Evolutionary conservation across 2,329 filamentous ascomycete species (phyloP).

Genomic region (Fusarium sp.): DNA sequence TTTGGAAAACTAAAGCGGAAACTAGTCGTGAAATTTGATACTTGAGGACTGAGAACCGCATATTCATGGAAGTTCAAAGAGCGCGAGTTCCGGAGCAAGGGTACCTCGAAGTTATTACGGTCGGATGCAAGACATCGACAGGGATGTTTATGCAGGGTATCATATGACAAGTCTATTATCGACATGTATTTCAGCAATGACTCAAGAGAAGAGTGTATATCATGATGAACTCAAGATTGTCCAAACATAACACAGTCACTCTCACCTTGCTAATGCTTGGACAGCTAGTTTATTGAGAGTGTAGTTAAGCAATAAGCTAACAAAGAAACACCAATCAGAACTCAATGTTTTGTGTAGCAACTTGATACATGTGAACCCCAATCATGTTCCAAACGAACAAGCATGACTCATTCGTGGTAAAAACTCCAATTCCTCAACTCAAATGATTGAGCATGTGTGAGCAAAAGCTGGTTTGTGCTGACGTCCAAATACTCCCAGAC

Average conservation of each 20-base stretch:
- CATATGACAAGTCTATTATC: background rate
- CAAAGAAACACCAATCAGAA: background rate
- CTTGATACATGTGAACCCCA: background rate
- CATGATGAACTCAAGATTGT: background rate
- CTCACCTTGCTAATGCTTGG: fast-evolving
- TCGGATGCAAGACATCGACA: background rate
- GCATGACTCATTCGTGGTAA: background rate
- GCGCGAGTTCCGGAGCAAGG: background rate
- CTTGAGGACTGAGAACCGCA: background rate
- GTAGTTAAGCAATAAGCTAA: background rate
- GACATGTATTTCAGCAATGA: background rate
- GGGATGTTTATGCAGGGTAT: background rate
- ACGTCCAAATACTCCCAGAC: background rate
- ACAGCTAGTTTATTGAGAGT: background rate
- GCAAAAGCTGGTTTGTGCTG: background rate
- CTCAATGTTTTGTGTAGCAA: background rate
- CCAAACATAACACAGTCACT: background rate
- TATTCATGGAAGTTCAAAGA: background rate
- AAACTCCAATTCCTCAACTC: background rate
- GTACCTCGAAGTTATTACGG: background rate
- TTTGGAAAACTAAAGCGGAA: background rate
- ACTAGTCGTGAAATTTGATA: background rate
- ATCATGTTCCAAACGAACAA: background rate
- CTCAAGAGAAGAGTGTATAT: background rate
- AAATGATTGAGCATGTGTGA: background rate